Percentiles rank a stretch among this genome's conserved stretches.
Conservation (phyloP, 2,329 filamentous ascomycete genomes). For the Ceratocystis ficicola region DNA sequence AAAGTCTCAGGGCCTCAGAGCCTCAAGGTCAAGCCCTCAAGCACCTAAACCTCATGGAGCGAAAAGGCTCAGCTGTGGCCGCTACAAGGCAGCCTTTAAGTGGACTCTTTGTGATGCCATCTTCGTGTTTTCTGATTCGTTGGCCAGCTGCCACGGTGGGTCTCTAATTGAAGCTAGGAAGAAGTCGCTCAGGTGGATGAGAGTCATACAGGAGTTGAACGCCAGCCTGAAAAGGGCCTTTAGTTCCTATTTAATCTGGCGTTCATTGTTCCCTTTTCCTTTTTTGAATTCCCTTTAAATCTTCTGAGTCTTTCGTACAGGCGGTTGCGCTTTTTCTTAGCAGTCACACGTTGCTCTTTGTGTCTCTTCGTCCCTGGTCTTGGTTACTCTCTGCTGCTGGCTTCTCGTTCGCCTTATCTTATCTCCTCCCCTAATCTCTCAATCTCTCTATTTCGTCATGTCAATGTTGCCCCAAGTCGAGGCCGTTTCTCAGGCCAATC, state of each 20-base stretch:
- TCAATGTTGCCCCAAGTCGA: constrained; percentile 10
- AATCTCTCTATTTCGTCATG: constrained; percentile 7
- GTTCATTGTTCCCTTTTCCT: neutral
- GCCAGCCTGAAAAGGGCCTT: neutral
- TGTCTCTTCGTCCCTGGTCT: neutral
- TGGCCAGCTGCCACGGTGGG: constrained; percentile 17
- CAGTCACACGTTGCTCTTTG: neutral
- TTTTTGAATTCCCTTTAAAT: neutral
- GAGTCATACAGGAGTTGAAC: constrained; percentile 6
- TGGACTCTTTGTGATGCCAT: constrained; percentile 19
- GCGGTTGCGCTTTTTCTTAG: no score
- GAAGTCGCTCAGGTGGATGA: neutral
- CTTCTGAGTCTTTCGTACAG: no score
- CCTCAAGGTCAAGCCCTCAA: neutral
- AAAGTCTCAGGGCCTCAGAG: no score
- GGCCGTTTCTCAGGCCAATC: constrained; percentile 6
- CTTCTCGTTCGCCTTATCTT: neutral
- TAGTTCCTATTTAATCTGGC: neutral
- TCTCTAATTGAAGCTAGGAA: neutral
- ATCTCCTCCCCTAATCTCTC: neutral
- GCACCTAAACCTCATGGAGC: neutral
- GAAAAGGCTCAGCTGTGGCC: neutral
- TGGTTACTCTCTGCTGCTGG: neutral
- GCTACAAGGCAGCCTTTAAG: constrained; percentile 6
- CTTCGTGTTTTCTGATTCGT: constrained; percentile 18